Conservation (phyloP, 2,329 filamentous ascomycete species). For the Beauveria scarabaeidicola region DNA sequence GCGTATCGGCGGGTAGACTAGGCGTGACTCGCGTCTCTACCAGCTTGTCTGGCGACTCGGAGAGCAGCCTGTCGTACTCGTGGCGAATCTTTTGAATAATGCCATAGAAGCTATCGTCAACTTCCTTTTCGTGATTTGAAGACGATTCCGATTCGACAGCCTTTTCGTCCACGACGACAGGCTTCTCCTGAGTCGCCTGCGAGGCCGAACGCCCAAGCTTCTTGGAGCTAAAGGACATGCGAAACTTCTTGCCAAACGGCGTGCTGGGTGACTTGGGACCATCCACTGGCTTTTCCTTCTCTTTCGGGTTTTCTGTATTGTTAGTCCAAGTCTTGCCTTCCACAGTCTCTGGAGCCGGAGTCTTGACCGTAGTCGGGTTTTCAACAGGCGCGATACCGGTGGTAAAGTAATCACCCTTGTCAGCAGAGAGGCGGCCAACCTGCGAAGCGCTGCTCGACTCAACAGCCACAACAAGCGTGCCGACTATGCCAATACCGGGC, state of each 20-base stretch:
- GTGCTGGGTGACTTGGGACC: conserved; percentile 51
- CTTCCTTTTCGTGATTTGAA: conserved; percentile 59
- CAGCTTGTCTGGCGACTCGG: conserved; percentile 42
- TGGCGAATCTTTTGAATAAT: conserved; percentile 64
- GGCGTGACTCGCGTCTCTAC: conserved; percentile 60
- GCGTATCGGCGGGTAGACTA: conserved; percentile 64
- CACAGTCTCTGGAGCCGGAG: conserved; percentile 33
- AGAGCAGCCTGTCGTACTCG: conserved; percentile 61
- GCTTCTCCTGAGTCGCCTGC: conserved; percentile 55
- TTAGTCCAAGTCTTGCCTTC: conserved; percentile 43
- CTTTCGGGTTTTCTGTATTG: conserved; percentile 38
- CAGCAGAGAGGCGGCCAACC: conserved; percentile 51
- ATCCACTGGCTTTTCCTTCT: conserved; percentile 35
- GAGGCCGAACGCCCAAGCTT: conserved; percentile 67
- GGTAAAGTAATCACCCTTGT: conserved; percentile 72
- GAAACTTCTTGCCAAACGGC: conserved; percentile 79
- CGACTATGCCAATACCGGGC: conserved; percentile 69
- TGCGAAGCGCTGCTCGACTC: conserved; percentile 40
- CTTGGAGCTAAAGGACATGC: conserved; percentile 75
- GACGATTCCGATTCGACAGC: conserved; percentile 57
- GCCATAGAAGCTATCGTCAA: conserved; percentile 68
- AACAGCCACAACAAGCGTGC: conserved; percentile 52
- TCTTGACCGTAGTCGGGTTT: conserved; percentile 26
- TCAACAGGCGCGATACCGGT: conserved; percentile 44
- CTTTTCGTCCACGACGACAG: conserved; percentile 67